A percentile compares a stretch with the other conserved stretches of the same genome.
phyloP scores from a whole-genome alignment of 495 filamentous ascomycete genomes.

The Poronia punctata region DNA sequence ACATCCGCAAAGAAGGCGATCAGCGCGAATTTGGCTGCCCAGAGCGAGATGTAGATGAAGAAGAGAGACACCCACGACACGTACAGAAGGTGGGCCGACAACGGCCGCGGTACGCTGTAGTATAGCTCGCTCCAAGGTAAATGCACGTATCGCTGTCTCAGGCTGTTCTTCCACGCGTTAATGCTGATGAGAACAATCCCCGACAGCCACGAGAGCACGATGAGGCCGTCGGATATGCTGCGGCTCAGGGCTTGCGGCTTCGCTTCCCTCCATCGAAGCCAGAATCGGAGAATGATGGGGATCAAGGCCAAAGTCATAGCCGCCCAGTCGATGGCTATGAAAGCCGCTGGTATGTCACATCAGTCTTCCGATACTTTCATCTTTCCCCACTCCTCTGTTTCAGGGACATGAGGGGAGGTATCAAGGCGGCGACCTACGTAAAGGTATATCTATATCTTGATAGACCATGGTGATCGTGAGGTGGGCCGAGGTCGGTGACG shows the following conservation, averaged over 20 bases:
- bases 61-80: slow-evolving; percentile 32
- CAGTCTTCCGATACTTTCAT: not conserved
- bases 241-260: slow-evolving; percentile 8
- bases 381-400: not conserved
- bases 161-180: slow-evolving; percentile 30
- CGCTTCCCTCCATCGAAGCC: slow-evolving; percentile 16
- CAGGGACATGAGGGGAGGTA: not conserved
- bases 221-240: slow-evolving; percentile 23
- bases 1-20: slow-evolving; percentile 28
- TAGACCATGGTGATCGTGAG: slow-evolving; percentile 5
- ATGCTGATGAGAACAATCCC: slow-evolving; percentile 27
- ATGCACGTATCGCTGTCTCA: slow-evolving; percentile 19
- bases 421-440: slow-evolving; percentile 3
- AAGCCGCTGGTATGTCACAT: slow-evolving; percentile 15
- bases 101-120: slow-evolving; percentile 8
- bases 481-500: not conserved
- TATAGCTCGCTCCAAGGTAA: slow-evolving; percentile 14
- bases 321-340: slow-evolving; percentile 29
- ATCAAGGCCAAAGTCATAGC: slow-evolving; percentile 27
- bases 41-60: slow-evolving; percentile 31
- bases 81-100: slow-evolving; percentile 14
- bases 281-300: slow-evolving; percentile 25
- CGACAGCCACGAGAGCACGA: slow-evolving; percentile 27
- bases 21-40: slow-evolving; percentile 27
- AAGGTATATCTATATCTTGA: slow-evolving; percentile 14